Percentiles rank a stretch among this genome's conserved stretches.
These are phyloP conservation scores for Ramichloridium luteum DNA, from an alignment of 2,329 filamentous ascomycete genomes.

Conservation along the genomic window DNA sequence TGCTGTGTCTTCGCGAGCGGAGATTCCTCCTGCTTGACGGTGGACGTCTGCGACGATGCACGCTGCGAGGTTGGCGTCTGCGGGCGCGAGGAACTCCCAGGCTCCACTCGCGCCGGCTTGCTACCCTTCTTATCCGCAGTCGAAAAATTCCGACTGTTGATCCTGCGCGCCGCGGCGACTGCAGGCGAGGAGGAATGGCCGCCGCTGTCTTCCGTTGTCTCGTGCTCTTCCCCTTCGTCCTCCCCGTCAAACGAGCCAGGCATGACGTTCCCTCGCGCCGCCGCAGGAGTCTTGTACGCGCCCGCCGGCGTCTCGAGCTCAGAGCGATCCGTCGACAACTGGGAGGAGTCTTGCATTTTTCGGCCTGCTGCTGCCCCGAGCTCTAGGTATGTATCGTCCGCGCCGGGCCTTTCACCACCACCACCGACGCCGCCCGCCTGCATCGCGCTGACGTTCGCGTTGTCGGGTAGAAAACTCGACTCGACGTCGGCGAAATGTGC, in stretches of 20 bases:
- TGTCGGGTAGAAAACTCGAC: slow-evolving; percentile 51
- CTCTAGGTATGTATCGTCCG: slow-evolving; percentile 35
- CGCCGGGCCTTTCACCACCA: slow-evolving; percentile 25
- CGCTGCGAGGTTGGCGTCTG: no score
- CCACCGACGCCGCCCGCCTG: no score
- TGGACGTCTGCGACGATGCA: no score
- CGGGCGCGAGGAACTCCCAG: no score
- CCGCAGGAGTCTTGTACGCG: slow-evolving; percentile 32
- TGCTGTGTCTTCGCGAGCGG: no score
- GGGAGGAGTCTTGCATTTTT: neutral
- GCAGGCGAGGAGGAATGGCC: slow-evolving; percentile 32
- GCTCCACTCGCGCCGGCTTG: no score
- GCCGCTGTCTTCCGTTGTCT: no score
- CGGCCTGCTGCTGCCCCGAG: slow-evolving; percentile 14
- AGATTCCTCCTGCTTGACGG: no score
- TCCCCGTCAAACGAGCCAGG: slow-evolving; percentile 18
- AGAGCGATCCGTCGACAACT: slow-evolving; percentile 6
- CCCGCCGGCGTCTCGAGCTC: slow-evolving; percentile 27
- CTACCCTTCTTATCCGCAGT: no score
- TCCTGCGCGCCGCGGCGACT: neutral
- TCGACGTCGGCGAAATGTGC: slow-evolving; percentile 49
- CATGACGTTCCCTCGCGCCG: no score
- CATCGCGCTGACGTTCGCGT: slow-evolving; percentile 26
- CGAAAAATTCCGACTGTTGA: neutral
- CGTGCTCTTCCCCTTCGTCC: slow-evolving; percentile 10